These are phyloP conservation scores for Uromyces viciae-fabae DNA, from an alignment of 1,284 basidiomycete species.

Conservation along the genomic window DNA sequence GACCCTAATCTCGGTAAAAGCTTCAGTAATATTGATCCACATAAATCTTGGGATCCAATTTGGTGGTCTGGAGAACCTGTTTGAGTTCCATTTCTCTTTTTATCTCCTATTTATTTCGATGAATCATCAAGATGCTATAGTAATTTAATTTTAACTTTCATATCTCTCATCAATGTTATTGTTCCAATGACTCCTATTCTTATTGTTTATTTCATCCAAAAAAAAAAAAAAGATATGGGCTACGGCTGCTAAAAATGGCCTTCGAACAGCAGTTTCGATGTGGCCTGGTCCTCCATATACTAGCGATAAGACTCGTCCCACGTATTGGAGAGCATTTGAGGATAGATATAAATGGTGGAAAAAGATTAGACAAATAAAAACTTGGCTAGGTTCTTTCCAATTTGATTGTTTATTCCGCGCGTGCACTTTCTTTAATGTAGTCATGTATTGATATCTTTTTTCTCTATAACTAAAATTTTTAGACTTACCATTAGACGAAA, in stretches of 20 bases:
- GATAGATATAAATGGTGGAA: constrained; percentile 36
- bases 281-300: constrained; percentile 62
- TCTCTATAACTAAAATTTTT: constrained; percentile 62
- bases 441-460: no score
- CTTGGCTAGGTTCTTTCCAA: constrained; percentile 30
- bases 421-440: no score
- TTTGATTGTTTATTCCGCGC: background rate
- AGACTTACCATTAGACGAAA: constrained; percentile 46
- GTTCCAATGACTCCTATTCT: no score
- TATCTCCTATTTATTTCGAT: background rate
- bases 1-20: constrained; percentile 12
- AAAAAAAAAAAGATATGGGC: constrained; percentile 95
- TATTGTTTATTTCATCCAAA: background rate
- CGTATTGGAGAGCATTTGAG: constrained; percentile 42
- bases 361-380: constrained; percentile 23
- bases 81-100: constrained; percentile 52
- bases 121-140: background rate
- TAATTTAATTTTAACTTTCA: background rate
- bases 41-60: constrained; percentile 60
- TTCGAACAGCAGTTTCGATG: constrained; percentile 81
- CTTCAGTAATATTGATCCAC: constrained; percentile 27
- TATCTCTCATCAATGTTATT: background rate
- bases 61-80: constrained; percentile 90
- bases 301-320: constrained; percentile 23
- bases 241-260: constrained; percentile 68